Base-by-base conservation (phyloP, 2,329 filamentous ascomycete genomes). In the Colletotrichum tanaceti region DNA sequence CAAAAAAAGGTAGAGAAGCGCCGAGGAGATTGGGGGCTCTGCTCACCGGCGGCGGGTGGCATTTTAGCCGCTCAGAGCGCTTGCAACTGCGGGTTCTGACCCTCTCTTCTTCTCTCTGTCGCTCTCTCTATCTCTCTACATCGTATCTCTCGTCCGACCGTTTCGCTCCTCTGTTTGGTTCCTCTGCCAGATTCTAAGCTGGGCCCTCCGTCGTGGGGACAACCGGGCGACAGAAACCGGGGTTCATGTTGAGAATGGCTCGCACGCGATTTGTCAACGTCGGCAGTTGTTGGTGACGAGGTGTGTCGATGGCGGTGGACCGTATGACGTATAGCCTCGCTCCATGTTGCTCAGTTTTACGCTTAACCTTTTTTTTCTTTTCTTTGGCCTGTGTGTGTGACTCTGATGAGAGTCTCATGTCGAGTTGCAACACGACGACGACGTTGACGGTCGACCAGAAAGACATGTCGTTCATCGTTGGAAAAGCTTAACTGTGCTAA, bases 221-320 rank as follows among this genome's bases (percentile, higher is more conserved):
- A 28, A 50, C 62, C 28, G 28, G 66, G 43, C 41, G 62, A 60
- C 38, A 41, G 38, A 65, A 32, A 69, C 66, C 66, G 57, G 66
- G 66, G 61, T 69, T 69, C 66, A 69, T 28, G 55, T 69, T 61
- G 43, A 60, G 35, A 69, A 69, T 69, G 22, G 22, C 66, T 58
- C 43, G 66, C 50, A 61, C 55, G 38, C 66, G 55, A 69, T 69
- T 69, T 69, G 62, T 69, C 66, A 69, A 69, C 18, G 43, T 61
- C 62, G 62, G 55, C 55, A 60, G 66, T 57, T 68, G 62, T 68
- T 68, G 66, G 62, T 68, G 57, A 57, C 62, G 38, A 41, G 35
- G 39, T 61, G 46, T 16, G 61, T 54, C 39, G 53, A 18, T 14
- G 28, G 28, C 43, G 46, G 55, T 69, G 66, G 66, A 53, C 62